Conservation (phyloP, 2,329 filamentous ascomycete genomes). For the Diaporthe destruens region DNA sequence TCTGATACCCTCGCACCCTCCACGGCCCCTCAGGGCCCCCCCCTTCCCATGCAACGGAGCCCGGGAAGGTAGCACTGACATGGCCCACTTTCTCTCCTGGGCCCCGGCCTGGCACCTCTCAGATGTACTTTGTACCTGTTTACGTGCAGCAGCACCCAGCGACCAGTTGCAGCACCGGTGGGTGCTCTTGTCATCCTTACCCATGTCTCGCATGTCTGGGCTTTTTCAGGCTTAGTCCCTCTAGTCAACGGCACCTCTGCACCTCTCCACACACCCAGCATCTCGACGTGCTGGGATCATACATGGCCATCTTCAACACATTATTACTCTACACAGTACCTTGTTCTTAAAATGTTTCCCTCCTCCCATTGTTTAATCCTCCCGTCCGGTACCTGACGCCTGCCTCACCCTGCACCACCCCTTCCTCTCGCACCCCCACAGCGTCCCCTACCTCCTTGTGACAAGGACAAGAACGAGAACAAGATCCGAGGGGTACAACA, state of each 20-base stretch:
- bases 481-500: not conserved
- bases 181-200: slow-evolving; percentile 50
- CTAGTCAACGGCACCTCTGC: slow-evolving; percentile 53
- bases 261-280: slow-evolving; percentile 45
- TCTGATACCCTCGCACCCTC: slow-evolving; percentile 30
- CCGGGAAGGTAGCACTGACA: slow-evolving; percentile 37
- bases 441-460: not conserved
- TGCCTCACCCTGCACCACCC: not conserved
- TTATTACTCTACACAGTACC: slow-evolving; percentile 3
- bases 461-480: not conserved
- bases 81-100: slow-evolving; percentile 21
- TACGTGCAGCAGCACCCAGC: not conserved
- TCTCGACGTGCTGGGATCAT: slow-evolving; percentile 46
- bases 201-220: slow-evolving; percentile 54
- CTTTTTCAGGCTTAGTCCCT: slow-evolving; percentile 55
- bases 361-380: slow-evolving; percentile 46
- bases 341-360: slow-evolving; percentile 48
- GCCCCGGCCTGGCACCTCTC: slow-evolving; percentile 6
- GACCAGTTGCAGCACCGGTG: not conserved
- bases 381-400: slow-evolving; percentile 42
- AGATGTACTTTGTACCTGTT: slow-evolving; percentile 9
- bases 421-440: not conserved
- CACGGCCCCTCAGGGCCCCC: not conserved
- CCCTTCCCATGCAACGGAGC: slow-evolving; percentile 31
- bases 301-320: slow-evolving; percentile 44